Conservation (phyloP, 2,329 filamentous ascomycete genomes). For the Metarhizium guizhouense region DNA sequence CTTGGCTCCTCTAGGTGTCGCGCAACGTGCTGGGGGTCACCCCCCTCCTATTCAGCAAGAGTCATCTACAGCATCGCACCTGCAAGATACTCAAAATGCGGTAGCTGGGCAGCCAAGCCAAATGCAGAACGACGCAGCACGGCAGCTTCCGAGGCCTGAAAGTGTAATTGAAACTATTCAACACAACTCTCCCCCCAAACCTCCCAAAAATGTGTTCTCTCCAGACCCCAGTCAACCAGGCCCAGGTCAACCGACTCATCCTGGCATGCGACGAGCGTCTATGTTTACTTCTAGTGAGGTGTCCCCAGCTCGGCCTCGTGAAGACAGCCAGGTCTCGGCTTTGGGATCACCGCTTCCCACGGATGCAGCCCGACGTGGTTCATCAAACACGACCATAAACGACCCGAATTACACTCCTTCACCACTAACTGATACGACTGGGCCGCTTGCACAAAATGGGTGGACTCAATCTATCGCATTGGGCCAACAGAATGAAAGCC, state of each 20-base stretch:
- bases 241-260: neutral
- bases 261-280: slow-evolving; percentile 3
- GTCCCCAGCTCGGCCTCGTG: slow-evolving; percentile 8
- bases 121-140: neutral
- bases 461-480: neutral
- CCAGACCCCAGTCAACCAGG: neutral
- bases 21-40: no score
- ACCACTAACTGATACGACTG: slow-evolving; percentile 1
- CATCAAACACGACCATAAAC: slow-evolving; percentile 4
- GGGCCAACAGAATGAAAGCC: neutral
- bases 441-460: neutral
- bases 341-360: slow-evolving; percentile 9
- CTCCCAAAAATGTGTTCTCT: neutral
- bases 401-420: slow-evolving; percentile 4
- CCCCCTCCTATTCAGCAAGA: no score
- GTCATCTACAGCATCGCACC: no score
- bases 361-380: slow-evolving; percentile 8
- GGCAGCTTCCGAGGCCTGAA: slow-evolving; percentile 5
- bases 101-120: no score
- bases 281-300: slow-evolving; percentile 6
- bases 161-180: neutral
- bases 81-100: no score
- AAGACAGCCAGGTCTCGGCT: slow-evolving; percentile 10
- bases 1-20: no score
- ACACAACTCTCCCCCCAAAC: neutral